Base-by-base conservation (phyloP, 2,329 filamentous ascomycete species). In the Westerdykella aurantiaca region DNA sequence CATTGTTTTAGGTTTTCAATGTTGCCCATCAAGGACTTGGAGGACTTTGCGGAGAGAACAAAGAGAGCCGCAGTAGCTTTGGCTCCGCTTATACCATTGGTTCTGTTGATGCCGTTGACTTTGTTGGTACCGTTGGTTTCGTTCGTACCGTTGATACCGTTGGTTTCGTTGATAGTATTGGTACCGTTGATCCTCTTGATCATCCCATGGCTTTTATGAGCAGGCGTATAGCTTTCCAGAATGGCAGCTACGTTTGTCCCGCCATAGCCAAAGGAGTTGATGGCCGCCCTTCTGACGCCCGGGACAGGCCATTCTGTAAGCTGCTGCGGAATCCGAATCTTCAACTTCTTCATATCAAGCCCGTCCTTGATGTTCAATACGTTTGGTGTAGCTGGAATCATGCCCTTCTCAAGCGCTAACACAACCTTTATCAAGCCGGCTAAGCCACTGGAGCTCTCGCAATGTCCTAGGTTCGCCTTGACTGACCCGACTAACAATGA, bases 331-430 rank as follows among this genome's bases (percentile, higher is more conserved):
- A 57, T 50, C 7, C 41, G 25, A 4, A 55, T 56, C 34, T 64
- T 70, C 16, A 65, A 51, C 18, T 49, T 60, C 10, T 57, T 45
- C 11, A 68, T 49, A 12, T 61, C n/a, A 12, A 12, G n/a, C 13
- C n/a, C 33, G 6, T 35, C 33, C 17, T 35, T 35, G 7, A 14
- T 3, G 3, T 10, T 13, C 9, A 13, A 14, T 14, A 35, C 7
- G 33, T 35, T 10, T 56, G n/a, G 58, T 48, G 25, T 67, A 64
- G 52, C 63, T 6, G 62, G 51, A 1, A 63, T 54, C 9, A 47
- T 31, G 2, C 59, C 55, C 13, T 57, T 52, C 74, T 17, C 75
- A 38, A 60, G 34, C 16, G 48, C 43, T 5, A 55, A 22, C 4
- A 46, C 41, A 1, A 63, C 58, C 34, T 61, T 61, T 39, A 61